A percentile compares a stretch with the other conserved stretches of the same genome.
Evolutionary conservation across 768 basidiomycete genomes (phyloP).

Genomic region (Cystofilobasidium ferigula): DNA sequence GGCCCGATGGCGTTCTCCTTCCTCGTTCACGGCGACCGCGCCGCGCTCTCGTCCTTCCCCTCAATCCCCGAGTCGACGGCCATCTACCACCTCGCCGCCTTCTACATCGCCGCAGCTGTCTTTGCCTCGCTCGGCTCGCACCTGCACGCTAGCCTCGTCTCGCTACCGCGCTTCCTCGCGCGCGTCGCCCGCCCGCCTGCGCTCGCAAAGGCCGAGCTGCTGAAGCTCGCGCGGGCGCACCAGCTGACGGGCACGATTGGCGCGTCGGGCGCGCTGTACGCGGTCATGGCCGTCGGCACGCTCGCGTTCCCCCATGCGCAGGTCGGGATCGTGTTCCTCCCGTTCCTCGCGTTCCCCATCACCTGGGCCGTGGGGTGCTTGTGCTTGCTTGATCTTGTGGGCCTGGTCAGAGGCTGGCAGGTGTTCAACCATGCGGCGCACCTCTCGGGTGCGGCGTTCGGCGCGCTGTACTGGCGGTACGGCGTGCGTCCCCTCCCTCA

Average conservation of each 20-base stretch:
- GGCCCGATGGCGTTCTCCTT: slow-evolving; percentile 23
- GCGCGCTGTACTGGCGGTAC: slow-evolving; percentile 20
- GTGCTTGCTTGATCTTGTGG: slow-evolving; percentile 13
- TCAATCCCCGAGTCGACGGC: slow-evolving; percentile 10
- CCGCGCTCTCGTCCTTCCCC: slow-evolving; percentile 12
- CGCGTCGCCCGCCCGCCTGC: not conserved
- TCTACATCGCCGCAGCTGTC: slow-evolving; percentile 17
- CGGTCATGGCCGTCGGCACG: slow-evolving; percentile 16
- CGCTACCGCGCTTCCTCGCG: slow-evolving; percentile 13
- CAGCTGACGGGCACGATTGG: slow-evolving; percentile 10
- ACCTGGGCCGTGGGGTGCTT: slow-evolving; percentile 3
- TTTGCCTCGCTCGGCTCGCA: slow-evolving; percentile 17
- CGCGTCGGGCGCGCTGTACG: slow-evolving; percentile 23
- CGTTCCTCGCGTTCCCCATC: slow-evolving; percentile 18
- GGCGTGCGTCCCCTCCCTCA: slow-evolving; percentile 11
- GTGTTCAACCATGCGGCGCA: slow-evolving; percentile 23
- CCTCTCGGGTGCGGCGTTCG: slow-evolving; percentile 19
- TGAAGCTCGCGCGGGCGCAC: not conserved
- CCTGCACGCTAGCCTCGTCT: slow-evolving; percentile 3
- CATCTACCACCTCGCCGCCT: slow-evolving; percentile 21
- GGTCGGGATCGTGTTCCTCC: slow-evolving; percentile 19
- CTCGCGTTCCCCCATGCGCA: slow-evolving; percentile 11
- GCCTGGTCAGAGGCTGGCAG: slow-evolving; percentile 19
- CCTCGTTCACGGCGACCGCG: slow-evolving; percentile 21
- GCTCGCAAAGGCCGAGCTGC: slow-evolving; percentile 1